Base-by-base conservation (phyloP, 108 stramenopile species). In the Aurantiochytrium sp. region DNA sequence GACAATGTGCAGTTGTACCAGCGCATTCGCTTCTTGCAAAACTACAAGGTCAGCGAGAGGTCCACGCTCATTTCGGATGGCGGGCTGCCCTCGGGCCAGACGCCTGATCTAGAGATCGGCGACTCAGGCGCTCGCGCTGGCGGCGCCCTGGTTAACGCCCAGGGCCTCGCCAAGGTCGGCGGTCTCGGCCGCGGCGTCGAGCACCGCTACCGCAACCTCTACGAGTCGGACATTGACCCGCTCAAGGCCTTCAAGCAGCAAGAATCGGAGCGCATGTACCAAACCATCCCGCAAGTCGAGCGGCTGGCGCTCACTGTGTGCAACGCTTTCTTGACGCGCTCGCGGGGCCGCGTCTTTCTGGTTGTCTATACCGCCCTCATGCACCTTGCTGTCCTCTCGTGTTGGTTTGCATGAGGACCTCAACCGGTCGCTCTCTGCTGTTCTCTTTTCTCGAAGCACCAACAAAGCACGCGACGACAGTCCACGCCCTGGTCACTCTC, bases 21-120 rank as follows among this genome's bases (percentile, higher is more conserved):
- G 45, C 73, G 73, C 45, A 81, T 81, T 81, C 73, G 73, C 73
- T 81, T 81, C 45, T 81, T 81, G 73, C 73, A 81, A 81, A 81
- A 81, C 45, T 81, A 81, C 73, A 81, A 81, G 32, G 73, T 48
- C n/a, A 81, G 73, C 45, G 73, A 81, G 1, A 22, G 73, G 42
- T 48, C 42, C n/a, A 81, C 73, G 27, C 45, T 81, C 42, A 81
- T 81, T 48, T 81, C 73, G 15, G 73, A 81, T 6, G 73, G 73
- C 2, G 59, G 59, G 8, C 42, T 48, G 10, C 42, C 42, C 30
- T 41, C 73, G 8, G 73, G 42, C n/a, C 24, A 24, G 24, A 81
- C 6, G 0, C 19, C 39, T 6, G 73, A 81, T n/a, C 39, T 81
- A 12, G 73, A 81, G 45, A 19, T 12, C 8, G 73, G 42, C 30